phyloP scores from a whole-genome alignment of 2,329 filamentous ascomycete genomes.

The Hysterium pulicare region DNA sequence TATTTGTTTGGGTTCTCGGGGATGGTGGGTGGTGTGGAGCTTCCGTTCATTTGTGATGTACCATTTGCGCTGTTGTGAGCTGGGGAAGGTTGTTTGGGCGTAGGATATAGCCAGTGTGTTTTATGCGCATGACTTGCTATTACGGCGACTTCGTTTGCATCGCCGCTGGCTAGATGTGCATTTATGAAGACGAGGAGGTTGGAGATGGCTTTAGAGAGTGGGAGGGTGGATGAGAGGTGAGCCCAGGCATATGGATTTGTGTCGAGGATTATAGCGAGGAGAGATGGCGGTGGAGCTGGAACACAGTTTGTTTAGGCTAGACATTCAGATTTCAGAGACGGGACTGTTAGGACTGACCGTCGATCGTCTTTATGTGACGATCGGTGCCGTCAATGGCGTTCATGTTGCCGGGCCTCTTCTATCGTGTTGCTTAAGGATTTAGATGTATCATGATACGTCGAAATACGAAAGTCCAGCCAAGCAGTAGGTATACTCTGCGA shows the following conservation, averaged over 20 bases:
- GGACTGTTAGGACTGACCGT: constrained; percentile 9
- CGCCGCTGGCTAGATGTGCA: constrained; percentile 90
- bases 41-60: constrained; percentile 25
- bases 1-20: constrained; percentile 75
- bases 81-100: constrained; percentile 30
- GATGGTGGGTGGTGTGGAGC: constrained; percentile 22
- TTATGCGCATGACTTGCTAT: constrained; percentile 85
- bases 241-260: constrained; percentile 96
- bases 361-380: constrained; percentile 27
- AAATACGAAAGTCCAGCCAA: no score
- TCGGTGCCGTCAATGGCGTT: constrained; percentile 57
- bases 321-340: background rate
- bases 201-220: constrained; percentile 79
- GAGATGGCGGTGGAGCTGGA: constrained; percentile 64
- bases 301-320: background rate
- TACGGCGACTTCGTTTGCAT: constrained; percentile 87
- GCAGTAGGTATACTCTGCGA: no score
- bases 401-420: no score
- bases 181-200: constrained; percentile 95
- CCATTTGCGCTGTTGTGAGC: constrained; percentile 19
- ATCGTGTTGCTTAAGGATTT: no score
- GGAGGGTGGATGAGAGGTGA: constrained; percentile 67
- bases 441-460: no score
- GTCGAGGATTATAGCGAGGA: constrained; percentile 88
- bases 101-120: constrained; percentile 86